Base-by-base conservation (phyloP, 257 asterid genomes). In the Rauvolfia tetraphylla region DNA sequence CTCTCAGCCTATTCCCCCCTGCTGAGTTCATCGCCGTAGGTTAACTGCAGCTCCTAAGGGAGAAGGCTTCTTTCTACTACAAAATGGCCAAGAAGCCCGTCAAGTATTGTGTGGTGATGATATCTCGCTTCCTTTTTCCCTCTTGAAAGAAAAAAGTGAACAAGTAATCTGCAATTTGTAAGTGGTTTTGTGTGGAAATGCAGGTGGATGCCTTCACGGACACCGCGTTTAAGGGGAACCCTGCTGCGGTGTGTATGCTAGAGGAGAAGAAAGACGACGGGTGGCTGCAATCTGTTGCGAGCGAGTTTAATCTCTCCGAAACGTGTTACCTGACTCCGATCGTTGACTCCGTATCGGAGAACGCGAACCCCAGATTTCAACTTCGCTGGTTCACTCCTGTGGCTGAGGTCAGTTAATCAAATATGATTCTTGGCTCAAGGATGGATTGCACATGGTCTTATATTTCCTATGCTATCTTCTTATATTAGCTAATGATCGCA, bases 331-430 rank as follows among this genome's bases (percentile, higher is more conserved):
- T 95, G 81, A 89, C 87, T 80, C 91, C 82, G 68, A 68, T 85
- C 63, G 22, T 78, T 39, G 72, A 48, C 41, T 46, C 86, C 29
- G 86, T 81, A 12, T 81, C 86, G 14, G 38, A 36, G 22, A 29
- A 78, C 17, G 72, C 48, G 14, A 51, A 82, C 46, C 85, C 95
- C 68, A 86, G 80, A 73, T 93, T 93, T 74, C 79, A 73, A 51
- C 96, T 95, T 78, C 94, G 98, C 72, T 95, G 99, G 99, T 95
- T 95, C 93, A 92, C 97, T 75, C 94, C 96, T 3, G 94, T 82
- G 8, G 86, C 86, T 61, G 99, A 95, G 99, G 98, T 89, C 23
- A n/a, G 17, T 36, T 34, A 33, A 5, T 17, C 4, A 4, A 17
- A 20, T 27, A 10, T 23, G 51, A 38, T 7, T 38, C 49, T 67